Evolutionary conservation across 2,329 filamentous ascomycete genomes (phyloP), one percentile per base, ranked within the genome.

Genomic region (Cordyceps fumosorosea): DNA sequence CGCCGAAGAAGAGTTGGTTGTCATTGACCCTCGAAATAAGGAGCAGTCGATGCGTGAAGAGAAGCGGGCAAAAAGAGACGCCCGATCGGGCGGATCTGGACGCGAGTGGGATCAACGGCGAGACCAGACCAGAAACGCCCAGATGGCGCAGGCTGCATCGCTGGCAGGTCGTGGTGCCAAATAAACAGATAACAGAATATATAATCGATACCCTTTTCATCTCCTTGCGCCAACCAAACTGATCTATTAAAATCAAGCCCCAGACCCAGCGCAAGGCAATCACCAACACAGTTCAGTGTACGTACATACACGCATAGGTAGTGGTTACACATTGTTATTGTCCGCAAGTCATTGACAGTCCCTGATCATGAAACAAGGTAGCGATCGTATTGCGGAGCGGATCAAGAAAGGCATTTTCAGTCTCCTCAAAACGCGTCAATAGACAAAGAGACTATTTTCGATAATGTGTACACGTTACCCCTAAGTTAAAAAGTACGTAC

Each of bases 1-100:
- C 75, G 93, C 93, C 60, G 91, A 95, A 70, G 92, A 97, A 63
- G 91, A 97, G 69, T 75, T 96, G 50, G 85, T 96, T 52, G 92
- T 98, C 3, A 97, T 98, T 74, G 95, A 99, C 77, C 93, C 93
- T 1, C 80, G 91, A 62, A 91, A 93, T 73, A 91, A 90, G 73
- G 89, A 89, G 51, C 87, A 85, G 71, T 88, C 88, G 45, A 79
- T 96, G 45, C 81, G 85, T 70, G 84, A 87, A 64, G 84, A 85
- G 69, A 85, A 84, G 71, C 84, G 78, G 67, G 82, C 82, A 12
- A 81, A 83, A 66, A 80, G 82, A 64, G 86, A 85, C 40, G 78
- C 77, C 18, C 77, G 78, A 64, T 73, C 78, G 34, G 81, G 80
- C 14, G 82, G 80, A 24, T 79, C 78, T 50, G 80, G 82, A n/a